These are phyloP conservation scores for Puccinia hordei DNA, from an alignment of 1,284 basidiomycete genomes.

Conservation along the genomic window DNA sequence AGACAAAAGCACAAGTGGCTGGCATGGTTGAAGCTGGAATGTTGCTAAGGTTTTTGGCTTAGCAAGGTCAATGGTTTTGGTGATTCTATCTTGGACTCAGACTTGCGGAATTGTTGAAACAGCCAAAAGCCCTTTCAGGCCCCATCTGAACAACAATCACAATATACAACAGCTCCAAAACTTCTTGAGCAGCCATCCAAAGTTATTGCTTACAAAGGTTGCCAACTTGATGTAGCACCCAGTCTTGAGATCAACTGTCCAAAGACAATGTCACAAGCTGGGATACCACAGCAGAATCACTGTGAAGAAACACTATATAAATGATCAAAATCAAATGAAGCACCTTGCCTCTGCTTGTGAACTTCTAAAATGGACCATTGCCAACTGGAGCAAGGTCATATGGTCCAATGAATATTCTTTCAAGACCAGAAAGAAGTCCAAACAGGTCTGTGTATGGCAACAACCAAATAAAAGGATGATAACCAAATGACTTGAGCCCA, in stretches of 20 bases:
- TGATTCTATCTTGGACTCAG: background rate
- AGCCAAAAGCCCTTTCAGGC: background rate
- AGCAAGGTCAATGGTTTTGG: background rate
- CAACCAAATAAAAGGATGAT: no score
- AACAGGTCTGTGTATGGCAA: no score
- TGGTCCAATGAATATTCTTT: slow-evolving; percentile 33
- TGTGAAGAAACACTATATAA: no score
- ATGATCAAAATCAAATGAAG: no score
- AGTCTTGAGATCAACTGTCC: no score
- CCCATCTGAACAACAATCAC: background rate
- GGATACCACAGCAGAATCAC: no score
- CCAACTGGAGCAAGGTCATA: slow-evolving; percentile 24
- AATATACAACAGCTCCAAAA: background rate
- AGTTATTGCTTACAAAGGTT: background rate
- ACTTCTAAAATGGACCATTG: background rate
- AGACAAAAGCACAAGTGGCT: background rate
- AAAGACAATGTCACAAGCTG: no score
- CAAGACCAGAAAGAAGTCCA: no score
- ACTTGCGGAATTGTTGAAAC: background rate
- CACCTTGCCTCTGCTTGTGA: no score
- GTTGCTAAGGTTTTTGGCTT: slow-evolving; percentile 3
- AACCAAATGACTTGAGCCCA: no score
- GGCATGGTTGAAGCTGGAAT: background rate
- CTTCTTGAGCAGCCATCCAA: background rate
- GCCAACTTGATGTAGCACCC: no score